Conservation (phyloP, 2,329 filamentous ascomycete species). For the Trichoderma sp. region DNA sequence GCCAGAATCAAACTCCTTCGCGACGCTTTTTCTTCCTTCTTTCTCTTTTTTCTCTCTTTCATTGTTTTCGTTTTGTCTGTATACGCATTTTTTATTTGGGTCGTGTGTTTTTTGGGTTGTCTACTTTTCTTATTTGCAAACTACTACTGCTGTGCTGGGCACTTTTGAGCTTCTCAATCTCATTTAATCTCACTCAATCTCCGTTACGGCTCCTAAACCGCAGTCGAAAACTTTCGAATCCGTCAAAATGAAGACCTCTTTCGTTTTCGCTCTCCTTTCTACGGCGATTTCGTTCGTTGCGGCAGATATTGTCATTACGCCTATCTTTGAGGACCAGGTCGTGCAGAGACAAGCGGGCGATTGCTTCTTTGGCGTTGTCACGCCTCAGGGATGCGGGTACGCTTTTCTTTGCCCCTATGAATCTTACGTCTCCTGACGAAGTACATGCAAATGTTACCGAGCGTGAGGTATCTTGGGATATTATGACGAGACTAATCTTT, state of each 20-base stretch:
- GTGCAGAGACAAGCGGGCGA: slow-evolving; percentile 48
- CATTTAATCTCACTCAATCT: background rate
- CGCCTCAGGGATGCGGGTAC: slow-evolving; percentile 57
- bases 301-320: slow-evolving; percentile 56
- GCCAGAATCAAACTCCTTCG: background rate
- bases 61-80: background rate
- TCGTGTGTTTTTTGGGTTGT: background rate
- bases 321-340: slow-evolving; percentile 50
- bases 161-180: background rate
- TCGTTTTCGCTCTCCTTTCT: slow-evolving; percentile 39
- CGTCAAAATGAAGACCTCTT: slow-evolving; percentile 30
- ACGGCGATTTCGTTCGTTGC: slow-evolving; percentile 45
- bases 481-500: background rate
- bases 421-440: background rate
- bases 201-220: background rate
- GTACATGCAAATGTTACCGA: background rate
- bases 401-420: slow-evolving; percentile 25
- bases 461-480: background rate
- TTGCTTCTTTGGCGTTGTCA: slow-evolving; percentile 56
- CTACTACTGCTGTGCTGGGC: background rate
- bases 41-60: background rate
- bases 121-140: background rate
- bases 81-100: background rate
- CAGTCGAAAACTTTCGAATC: background rate
- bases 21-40: background rate